Conservation (phyloP, 2,329 filamentous ascomycete species). For the Aureobasidium uvarum region DNA sequence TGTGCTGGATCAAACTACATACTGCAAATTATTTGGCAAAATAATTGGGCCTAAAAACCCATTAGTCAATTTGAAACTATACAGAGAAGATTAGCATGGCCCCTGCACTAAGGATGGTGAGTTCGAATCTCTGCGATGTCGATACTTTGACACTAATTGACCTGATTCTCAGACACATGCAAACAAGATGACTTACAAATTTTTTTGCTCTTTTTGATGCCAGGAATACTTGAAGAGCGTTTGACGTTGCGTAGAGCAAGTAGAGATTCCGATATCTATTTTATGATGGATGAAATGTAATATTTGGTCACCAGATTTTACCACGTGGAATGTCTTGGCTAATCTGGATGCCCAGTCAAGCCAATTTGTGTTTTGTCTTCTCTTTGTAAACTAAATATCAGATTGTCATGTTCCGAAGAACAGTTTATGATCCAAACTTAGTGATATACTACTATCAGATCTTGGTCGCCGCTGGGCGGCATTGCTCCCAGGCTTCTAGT, state of each 20-base stretch:
- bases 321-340: too few species aligned
- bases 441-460: neutral
- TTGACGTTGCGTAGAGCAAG: too few species aligned
- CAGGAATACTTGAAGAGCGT: neutral
- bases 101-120: conserved; percentile 78
- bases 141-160: neutral
- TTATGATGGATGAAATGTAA: neutral
- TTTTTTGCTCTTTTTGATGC: neutral
- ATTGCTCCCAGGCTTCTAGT: too few species aligned
- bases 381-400: neutral
- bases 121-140: conserved; percentile 43
- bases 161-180: conserved; percentile 47
- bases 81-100: conserved; percentile 55
- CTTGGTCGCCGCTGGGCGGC: neutral
- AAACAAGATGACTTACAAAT: conserved; percentile 16
- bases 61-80: conserved; percentile 58
- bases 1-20: too few species aligned
- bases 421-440: neutral
- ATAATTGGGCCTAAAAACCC: too few species aligned
- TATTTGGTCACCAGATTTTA: too few species aligned
- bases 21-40: too few species aligned
- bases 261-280: neutral
- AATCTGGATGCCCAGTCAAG: too few species aligned
- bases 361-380: neutral
- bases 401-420: neutral